A percentile compares a stretch with the other conserved stretches of the same genome.
Evolutionary conservation across 345 rosid genomes (phyloP).

Genomic region (Angophora floribunda): DNA sequence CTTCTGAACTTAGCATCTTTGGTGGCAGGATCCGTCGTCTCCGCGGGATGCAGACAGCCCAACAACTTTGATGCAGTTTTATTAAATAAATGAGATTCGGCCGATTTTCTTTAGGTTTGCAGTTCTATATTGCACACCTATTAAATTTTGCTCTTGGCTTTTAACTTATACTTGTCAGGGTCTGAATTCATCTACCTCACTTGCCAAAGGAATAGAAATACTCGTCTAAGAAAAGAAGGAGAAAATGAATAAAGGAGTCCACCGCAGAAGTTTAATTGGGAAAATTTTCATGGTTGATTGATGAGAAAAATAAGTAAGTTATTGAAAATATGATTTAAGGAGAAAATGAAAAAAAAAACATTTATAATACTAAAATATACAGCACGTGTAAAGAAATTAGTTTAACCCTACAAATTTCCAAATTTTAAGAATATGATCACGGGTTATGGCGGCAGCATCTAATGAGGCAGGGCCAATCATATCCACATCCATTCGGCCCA

Average conservation of each 20-base stretch:
- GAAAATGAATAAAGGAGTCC: not conserved
- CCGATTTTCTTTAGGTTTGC: not conserved
- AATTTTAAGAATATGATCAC: fast-evolving
- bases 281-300: not conserved
- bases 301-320: not conserved
- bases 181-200: not conserved
- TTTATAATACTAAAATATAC: not conserved
- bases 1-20: not conserved
- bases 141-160: not conserved
- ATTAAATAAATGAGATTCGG: not conserved
- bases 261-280: not conserved
- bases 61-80: not conserved
- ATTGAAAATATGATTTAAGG: not conserved
- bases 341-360: not conserved
- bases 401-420: not conserved
- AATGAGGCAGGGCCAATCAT: fast-evolving
- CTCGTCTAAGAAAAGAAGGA: not conserved
- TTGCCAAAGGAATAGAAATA: not conserved
- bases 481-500: not conserved
- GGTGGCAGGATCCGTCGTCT: not conserved
- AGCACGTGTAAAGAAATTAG: not conserved
- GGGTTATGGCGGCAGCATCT: fast-evolving
- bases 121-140: not conserved
- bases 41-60: not conserved
- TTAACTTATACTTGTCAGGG: not conserved